phyloP scores from a whole-genome alignment of 768 basidiomycete species.

The Lactifluus subvellereus region DNA sequence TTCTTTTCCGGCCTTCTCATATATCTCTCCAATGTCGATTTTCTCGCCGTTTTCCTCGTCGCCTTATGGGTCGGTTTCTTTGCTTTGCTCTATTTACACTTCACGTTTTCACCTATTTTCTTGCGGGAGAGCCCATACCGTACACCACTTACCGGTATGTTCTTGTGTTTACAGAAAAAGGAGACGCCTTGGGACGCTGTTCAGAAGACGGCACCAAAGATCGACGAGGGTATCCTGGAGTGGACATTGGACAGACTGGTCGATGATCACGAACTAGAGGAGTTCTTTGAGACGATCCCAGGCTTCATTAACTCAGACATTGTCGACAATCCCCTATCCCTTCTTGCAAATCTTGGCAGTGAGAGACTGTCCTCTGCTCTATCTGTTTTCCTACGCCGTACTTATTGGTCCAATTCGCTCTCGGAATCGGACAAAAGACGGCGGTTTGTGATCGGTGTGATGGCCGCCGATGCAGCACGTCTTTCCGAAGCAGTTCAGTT shows the following conservation, averaged over 20 bases:
- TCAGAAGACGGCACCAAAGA: background rate
- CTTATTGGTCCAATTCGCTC: too few species aligned
- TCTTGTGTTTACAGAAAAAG: too few species aligned
- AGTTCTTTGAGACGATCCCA: background rate
- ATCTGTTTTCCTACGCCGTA: background rate
- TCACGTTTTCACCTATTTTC: background rate
- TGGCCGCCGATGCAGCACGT: too few species aligned
- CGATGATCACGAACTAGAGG: background rate
- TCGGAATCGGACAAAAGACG: too few species aligned
- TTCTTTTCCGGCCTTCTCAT: too few species aligned
- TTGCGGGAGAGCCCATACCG: background rate
- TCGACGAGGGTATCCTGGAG: background rate
- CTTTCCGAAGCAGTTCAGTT: too few species aligned
- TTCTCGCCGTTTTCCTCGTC: too few species aligned
- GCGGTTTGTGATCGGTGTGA: too few species aligned
- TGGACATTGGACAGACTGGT: background rate
- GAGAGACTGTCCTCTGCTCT: background rate
- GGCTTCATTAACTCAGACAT: background rate
- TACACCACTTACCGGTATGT: background rate
- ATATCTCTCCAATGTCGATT: too few species aligned
- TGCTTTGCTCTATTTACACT: too few species aligned
- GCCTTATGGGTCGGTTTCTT: too few species aligned
- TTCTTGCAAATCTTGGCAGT: background rate
- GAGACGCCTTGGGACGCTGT: too few species aligned
- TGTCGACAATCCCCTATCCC: background rate